Base-by-base conservation (phyloP, 768 basidiomycete genomes). In the Serendipita sp. region DNA sequence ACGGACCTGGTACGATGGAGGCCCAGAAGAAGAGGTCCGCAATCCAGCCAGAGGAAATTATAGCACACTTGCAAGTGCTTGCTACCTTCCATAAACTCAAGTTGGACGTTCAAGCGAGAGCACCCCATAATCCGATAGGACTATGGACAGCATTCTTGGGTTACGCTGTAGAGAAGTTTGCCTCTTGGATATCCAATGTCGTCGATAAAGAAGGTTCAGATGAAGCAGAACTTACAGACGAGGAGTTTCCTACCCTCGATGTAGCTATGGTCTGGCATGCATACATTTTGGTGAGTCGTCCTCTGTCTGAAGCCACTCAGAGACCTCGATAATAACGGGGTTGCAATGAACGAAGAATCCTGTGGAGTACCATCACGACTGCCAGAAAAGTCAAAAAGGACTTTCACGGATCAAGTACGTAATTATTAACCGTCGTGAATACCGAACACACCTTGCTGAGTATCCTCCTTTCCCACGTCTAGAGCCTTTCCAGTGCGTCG, bases 261-360 rank as follows among this genome's bases (percentile, higher is more conserved):
- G 55, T 60, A 23, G 55, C 55, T n/a, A 60, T 60, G 55, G 55
- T 60, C 33, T 60, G 55, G 55, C 55, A 60, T 31, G 55, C 55
- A 10, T 60, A 60, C 34, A 60, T 60, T 36, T 29, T 60, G 27
- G 55, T 60, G 33, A 27, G 55, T 60, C 29, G 10, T 27, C 55
- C 18, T 60, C 48, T 50, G 18, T n/a, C 48, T 6, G n/a, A n/a
- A 18, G 13, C 40, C 31, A 31, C 48, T 52, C 48, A 8, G 48
- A 23, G 16, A 34, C 27, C 13, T 10, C 11, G 16, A 36, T 23
- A 10, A 29, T 10, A 11, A 37, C 55, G n/a, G 33, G 31, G 5
- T 8, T 60, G 8, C 36, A 10, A n/a, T 34, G 55, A 23, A 23
- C 23, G 27, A 23, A 60, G 55, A 60, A 60, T n/a, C 55, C 55